Base-by-base conservation (phyloP, 2,329 filamentous ascomycete species). In the Helicocarpus griseus region DNA sequence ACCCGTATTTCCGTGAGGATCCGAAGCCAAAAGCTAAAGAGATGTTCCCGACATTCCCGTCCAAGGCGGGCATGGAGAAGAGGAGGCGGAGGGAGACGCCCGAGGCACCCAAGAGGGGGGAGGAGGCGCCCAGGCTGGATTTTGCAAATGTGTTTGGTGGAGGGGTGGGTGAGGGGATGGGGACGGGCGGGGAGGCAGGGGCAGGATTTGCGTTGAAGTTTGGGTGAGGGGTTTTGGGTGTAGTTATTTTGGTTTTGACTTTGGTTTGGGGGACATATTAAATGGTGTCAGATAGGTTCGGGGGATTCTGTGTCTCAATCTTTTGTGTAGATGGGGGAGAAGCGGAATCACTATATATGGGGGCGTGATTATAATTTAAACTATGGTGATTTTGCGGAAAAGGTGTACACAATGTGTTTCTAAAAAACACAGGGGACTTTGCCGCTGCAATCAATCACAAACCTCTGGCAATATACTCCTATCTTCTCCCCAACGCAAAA, bases 21-120 rank as follows among this genome's bases (percentile, higher is more conserved):
- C 93, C 93, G 0, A 86, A 86, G 54, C 88, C 90, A 1, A 97
- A 97, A 71, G 83, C 85, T 6, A 86, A 88, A 65, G 86, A 85
- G 61, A 85, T 98, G 83, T 97, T 98, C 65, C 93, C 93, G 2
- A 97, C 93, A 0, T 98, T 97, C 66, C 93, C 93, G 0, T 93
- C 87, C 61, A 96, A 95, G 69, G 93, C 93, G 0, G 89, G 89
- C 1, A 86, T 93, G 74, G 93, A 98, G 74, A 85, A 83, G 63
- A 76, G 89, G 59, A 75, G 87, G 57, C 76, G 80, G 35, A 76
- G 80, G 54, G 81, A 83, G 54, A 90, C 84, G 56, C 93, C 93
- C 1, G 84, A 89, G 66, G 93, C 93, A 5, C 93, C 93, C 0
- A 80, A 79, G 36, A 76, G 91, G 29, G 90, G 89, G 0, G 82